Base-by-base conservation (phyloP, 768 basidiomycete species). In the Clavaria fumosa region DNA sequence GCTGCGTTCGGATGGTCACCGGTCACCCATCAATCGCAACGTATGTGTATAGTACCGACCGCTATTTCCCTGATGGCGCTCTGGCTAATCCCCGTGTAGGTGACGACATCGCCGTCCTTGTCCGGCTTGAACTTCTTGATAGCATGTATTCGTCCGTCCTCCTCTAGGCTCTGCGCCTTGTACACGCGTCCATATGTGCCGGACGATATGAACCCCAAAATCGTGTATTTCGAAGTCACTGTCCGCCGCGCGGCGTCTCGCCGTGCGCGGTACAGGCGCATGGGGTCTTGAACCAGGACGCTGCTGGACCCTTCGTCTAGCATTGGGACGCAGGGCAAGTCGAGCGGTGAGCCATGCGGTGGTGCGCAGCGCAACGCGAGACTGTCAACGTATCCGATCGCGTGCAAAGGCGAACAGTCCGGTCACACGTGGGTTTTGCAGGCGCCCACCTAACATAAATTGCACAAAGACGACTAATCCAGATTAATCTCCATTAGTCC, bases 61-160 rank as follows among this genome's bases (percentile, higher is more conserved):
- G 91, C 85, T 46, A 97, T 97, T 57, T 99, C 95, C 42, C 95
- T 68, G 48, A 89, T 86, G 3, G 93, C 95, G 58, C 88, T 93
- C 61, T 99, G 95, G 54, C 86, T 91, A 48, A 99, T 89, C 2
- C 93, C 95, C 7, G 93, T 96, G 55, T 97, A 99, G 0, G 89
- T 89, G 36, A 81, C 62, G 1, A 90, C 77, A 52, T 97, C 95
- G 15, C 93, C 93, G 61, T 99, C 95, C 58, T 97, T 97, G 67
- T 99, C 95, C 0, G 93, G 95, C 53, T 99, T 99, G 66, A 97
- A 97, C 57, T 97, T 99, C 67, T 99, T 99, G 62, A 99, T 97
- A 4, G 95, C 95, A 47, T 90, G 81, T 33, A 93, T 68, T 44
- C 61, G 65, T 2, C 66, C 72, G 28, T 78, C 75, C 3, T 73